Base-by-base conservation (phyloP, 106 monocot genomes). In the Dioscorea zingiberensis region DNA sequence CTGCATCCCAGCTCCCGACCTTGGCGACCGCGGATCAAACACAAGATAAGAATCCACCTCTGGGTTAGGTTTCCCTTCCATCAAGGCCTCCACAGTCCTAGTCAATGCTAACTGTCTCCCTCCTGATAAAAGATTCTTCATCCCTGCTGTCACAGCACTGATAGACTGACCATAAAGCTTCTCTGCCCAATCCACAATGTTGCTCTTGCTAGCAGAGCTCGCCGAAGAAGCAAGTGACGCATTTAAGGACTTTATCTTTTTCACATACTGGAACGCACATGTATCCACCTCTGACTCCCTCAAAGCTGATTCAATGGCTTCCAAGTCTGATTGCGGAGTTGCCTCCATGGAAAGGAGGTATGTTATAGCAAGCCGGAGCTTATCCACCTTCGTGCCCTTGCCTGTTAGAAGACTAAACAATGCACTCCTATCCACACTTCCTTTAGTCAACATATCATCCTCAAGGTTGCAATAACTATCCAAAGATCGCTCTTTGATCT, bases 171-270 rank as follows among this genome's bases (percentile, higher is more conserved):
- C 95, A 68, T 95, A 95, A 9, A 95, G 77, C 55, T 91, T 91
- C 74, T 87, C 95, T 29, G 95, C 95, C 95, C 95, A 95, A 62
- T 95, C 95, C 48, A 95, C 89, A 71, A 93, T 85, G 67, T 95
- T 95, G 66, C 83, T 79, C 77, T 73, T 80, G 71, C 87, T 91
- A 2, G 85, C 75, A 2, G 87, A 77, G 54, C 62, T 78, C n/a
- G 80, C 69, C 2, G 87, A 80, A 65, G 81, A 83, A 44, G 80
- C 78, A 54, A 91, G 68, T 11, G 87, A 83, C 27, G 87, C 38
- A 68, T 88, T 95, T 85, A 95, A 73, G 22, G 91, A 83, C 67
- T 91, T 91, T 0, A 95, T 91, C 70, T 85, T 88, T 71, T 88
- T 95, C 28, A 95, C 95, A 74, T 95, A 95, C 72, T 73, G 85